Conservation (phyloP, 148 eudicot genomes). For the Camellia lanceoleosa region DNA sequence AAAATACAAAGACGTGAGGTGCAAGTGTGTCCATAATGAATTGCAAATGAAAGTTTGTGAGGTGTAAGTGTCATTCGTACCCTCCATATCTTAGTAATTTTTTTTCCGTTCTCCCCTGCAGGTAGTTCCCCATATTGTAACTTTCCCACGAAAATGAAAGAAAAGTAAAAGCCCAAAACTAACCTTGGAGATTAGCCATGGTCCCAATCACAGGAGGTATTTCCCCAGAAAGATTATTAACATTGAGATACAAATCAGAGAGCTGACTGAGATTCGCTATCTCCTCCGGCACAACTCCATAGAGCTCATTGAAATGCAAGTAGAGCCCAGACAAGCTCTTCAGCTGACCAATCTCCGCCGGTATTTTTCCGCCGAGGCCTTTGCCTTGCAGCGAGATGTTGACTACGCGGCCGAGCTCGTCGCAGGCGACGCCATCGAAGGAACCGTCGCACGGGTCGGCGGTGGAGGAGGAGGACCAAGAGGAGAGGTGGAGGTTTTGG, state of each 20-base stretch:
- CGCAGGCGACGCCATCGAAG: background rate
- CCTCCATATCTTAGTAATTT: no score
- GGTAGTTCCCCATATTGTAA: background rate
- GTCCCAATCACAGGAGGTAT: conserved; percentile 60
- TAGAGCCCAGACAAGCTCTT: conserved; percentile 73
- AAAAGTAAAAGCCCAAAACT: conserved; percentile 2
- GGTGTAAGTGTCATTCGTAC: no score
- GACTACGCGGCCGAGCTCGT: conserved; percentile 58
- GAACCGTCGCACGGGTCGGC: conserved; percentile 49
- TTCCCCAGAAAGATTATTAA: conserved; percentile 62
- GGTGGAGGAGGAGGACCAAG: conserved; percentile 44
- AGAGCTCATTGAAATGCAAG: conserved; percentile 65
- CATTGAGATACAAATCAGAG: conserved; percentile 82
- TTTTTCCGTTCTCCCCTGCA: no score
- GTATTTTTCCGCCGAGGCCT: conserved; percentile 63
- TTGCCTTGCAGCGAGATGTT: conserved; percentile 83
- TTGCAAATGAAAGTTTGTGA: no score
- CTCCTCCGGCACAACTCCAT: conserved; percentile 66
- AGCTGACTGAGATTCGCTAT: conserved; percentile 57
- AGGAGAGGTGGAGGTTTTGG: conserved; percentile 39
- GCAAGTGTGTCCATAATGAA: no score
- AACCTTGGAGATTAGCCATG: conserved; percentile 82
- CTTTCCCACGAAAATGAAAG: conserved; percentile 14
- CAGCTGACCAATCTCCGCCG: conserved; percentile 64
- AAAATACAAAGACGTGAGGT: no score